Percentiles rank a stretch among this genome's conserved stretches.
These are phyloP conservation scores for Calonectria fujianensis DNA, from an alignment of 2,329 filamentous ascomycete genomes.

Conservation along the genomic window DNA sequence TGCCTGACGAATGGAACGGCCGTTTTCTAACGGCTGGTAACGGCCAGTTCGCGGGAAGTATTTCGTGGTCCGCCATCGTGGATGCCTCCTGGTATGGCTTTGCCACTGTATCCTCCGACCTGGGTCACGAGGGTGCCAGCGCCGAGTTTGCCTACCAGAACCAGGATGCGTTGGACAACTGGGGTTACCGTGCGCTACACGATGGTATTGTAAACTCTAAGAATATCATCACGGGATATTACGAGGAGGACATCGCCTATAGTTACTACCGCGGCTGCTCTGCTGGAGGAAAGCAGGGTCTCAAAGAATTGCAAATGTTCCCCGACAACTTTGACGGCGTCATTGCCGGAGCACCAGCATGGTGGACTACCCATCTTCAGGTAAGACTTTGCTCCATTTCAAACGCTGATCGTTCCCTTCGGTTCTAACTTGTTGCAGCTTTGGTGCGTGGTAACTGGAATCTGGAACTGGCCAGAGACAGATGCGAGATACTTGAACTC, in stretches of 20 bases:
- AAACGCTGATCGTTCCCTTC: not conserved
- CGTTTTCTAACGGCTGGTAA: slow-evolving; percentile 3
- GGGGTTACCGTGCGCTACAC: slow-evolving; percentile 9
- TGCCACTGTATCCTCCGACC: slow-evolving; percentile 2
- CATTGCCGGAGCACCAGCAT: slow-evolving; percentile 66
- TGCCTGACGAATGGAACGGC: slow-evolving; percentile 6
- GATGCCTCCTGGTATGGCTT: slow-evolving; percentile 13
- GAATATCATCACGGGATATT: slow-evolving; percentile 15
- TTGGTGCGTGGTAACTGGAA: slow-evolving; percentile 9
- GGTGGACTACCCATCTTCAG: slow-evolving; percentile 66
- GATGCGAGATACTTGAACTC: slow-evolving; percentile 35
- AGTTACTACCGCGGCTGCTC: slow-evolving; percentile 58
- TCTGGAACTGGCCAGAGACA: slow-evolving; percentile 53
- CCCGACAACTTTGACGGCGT: slow-evolving; percentile 55
- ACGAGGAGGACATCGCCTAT: slow-evolving; percentile 59
- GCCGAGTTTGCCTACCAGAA: slow-evolving; percentile 14
- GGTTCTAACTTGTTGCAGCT: not conserved
- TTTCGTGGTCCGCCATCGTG: slow-evolving; percentile 18
- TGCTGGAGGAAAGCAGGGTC: slow-evolving; percentile 14
- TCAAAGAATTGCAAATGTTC: slow-evolving; percentile 8
- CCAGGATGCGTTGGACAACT: slow-evolving; percentile 11
- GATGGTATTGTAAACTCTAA: slow-evolving; percentile 11
- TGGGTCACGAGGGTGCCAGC: slow-evolving; percentile 7
- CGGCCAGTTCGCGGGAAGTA: slow-evolving; percentile 1
- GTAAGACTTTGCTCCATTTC: slow-evolving; percentile 27